Evolutionary conservation across 2,329 filamentous ascomycete species (phyloP), one percentile per base, ranked within the genome.

Genomic region (Fusarium compactum): DNA sequence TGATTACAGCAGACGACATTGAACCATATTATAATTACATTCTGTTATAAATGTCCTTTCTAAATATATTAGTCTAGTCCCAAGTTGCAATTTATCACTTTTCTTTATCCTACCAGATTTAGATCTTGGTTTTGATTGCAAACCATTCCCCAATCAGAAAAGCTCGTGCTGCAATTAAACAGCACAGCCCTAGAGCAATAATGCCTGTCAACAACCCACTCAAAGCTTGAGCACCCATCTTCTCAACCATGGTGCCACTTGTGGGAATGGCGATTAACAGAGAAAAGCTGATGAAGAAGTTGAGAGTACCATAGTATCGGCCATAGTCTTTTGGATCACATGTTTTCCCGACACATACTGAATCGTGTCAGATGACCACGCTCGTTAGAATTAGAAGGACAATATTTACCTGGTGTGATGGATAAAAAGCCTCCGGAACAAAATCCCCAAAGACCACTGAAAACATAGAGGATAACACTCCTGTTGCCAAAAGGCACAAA

Each of bases 291-390:
- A 63, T 64, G 2, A 64, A 48, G 11, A 64, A 64, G 2, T 64
- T 64, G 8, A 64, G 20, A 3, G 61, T 48, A 44, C 61, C 61
- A 1, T 64, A 64, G 25, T 63, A 63, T n/a, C 58, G 43, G 0
- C 61, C 61, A 8, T 64, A 64, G 15, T 64, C 58, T 12, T 63
- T 64, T 14, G 58, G 34, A 14, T 64, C 59, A 1, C 61, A 64
- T 7, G 61, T 64, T 14, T 64, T 64, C 6, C 61, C 61, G 1
- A 64, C 43, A 22, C 61, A 64, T 1, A 63, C 60, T 63, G 3
- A 2, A 20, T 12, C 11, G 8, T 29, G 27, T 29, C 8, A 29
- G 27, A 12, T 29, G 27, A 3, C 27, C 27, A 29, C 10, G 11
- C 4, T 12, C 4, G 10, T 29, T 50, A 4, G 14, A 20, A 10